Base-by-base conservation (phyloP, 495 filamentous ascomycete genomes). In the Sphaerosporella brunnea region DNA sequence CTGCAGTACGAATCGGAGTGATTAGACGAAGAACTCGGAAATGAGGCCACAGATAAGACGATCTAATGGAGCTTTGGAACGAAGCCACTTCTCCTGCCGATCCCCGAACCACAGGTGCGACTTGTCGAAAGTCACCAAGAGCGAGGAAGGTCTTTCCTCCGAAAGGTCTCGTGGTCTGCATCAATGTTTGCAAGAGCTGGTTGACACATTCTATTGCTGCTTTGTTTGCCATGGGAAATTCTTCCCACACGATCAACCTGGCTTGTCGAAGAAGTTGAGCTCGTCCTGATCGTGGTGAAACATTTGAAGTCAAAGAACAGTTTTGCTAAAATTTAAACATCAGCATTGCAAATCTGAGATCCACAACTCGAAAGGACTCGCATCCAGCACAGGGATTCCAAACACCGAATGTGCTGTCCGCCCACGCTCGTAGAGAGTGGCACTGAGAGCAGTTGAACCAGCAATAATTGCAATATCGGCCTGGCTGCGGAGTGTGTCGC, bases 361-460 rank as follows among this genome's bases (percentile, higher is more conserved):
- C n/a, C n/a, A n/a, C n/a, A n/a, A n/a, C n/a, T n/a, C n/a, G n/a
- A n/a, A n/a, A n/a, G n/a, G n/a, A n/a, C n/a, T n/a, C n/a, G n/a
- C n/a, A n/a, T n/a, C n/a, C n/a, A n/a, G n/a, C 16, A 53, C 51
- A 2, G 51, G 51, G 34, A 53, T 50, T 4, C 47, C 51, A 42
- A 53, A 50, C 10, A 36, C 34, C 10, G 47, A 53, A 50, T 53
- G 47, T 11, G 47, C 38, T 16, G 46, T 53, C 23, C 21, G 0
- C n/a, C 30, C 30, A 10, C 38, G 25, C 19, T 53, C 46, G 44
- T 53, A 53, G 13, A 39, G 20, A 0, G 34, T 40, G 18, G 42
- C 40, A 53, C 51, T 50, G 3, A 53, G 41, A 20, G 38, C 38
- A 16, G 51, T 53, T 8, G 46, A 39, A 20, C 51, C 51, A n/a